Conservation (phyloP, 176 grass and related monocot genomes). For the Poa pratensis region DNA sequence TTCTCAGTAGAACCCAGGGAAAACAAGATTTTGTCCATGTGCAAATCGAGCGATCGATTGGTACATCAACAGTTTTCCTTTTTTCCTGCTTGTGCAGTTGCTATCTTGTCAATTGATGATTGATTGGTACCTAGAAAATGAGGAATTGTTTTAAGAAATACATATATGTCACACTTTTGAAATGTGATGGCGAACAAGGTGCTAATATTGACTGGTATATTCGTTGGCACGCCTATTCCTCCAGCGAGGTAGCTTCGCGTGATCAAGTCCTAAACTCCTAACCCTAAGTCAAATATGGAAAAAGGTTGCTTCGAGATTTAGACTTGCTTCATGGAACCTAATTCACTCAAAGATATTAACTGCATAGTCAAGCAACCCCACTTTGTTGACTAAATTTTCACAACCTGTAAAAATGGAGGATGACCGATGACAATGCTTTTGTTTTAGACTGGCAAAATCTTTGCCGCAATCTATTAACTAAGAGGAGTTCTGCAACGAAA, state of each 20-base stretch:
- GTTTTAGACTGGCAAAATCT: too few relatives aligned
- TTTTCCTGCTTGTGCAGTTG: background rate
- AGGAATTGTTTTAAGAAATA: background rate
- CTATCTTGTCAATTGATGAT: background rate
- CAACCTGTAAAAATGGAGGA: background rate
- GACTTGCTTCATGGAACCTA: background rate
- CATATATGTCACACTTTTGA: too few relatives aligned
- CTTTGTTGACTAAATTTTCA: background rate
- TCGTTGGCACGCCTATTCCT: background rate
- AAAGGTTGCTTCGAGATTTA: background rate
- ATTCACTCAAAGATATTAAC: background rate
- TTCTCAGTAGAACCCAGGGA: background rate
- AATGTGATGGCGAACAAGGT: background rate
- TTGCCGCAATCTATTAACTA: too few relatives aligned
- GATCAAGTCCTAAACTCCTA: background rate
- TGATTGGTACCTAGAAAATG: background rate
- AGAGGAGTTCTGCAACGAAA: too few relatives aligned
- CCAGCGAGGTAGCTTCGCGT: background rate
- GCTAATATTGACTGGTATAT: background rate
- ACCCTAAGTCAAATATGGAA: background rate
- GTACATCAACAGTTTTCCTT: background rate
- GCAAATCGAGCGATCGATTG: background rate
- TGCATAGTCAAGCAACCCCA: background rate
- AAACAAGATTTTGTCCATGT: background rate
- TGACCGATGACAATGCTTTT: too few relatives aligned